Base-by-base conservation (phyloP, 164 flowering plant genomes). In the Vitis riparia region DNA sequence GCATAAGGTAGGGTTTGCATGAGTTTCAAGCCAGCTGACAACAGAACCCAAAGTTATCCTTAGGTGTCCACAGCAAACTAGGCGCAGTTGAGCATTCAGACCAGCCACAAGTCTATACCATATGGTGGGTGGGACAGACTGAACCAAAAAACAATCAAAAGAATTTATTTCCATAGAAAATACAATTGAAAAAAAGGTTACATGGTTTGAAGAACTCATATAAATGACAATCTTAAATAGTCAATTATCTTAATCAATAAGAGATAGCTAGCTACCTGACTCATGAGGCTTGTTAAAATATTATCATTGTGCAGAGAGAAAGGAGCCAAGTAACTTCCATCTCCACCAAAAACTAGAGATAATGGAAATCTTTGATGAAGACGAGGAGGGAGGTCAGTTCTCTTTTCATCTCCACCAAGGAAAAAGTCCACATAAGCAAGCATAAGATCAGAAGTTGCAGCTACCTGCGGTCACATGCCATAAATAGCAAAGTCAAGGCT, bases 341-440 rank as follows among this genome's bases (percentile, higher is more conserved):
- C 88, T 65, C 99, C 99, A n/a, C 97, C 99, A 81, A 92, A 93
- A 47, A 87, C 68, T 62, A 95, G 62, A 51, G 84, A 78, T 85
- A 95, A 69, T 5, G 99, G 99, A 70, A 87, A 82, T 72, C 97
- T 83, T 74, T 95, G 97, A 71, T 76, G 80, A 70, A 95, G 93
- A 19, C 81, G 83, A 74, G 97, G 94, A 77, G 97, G 98, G 71
- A 92, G 97, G 81, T 90, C 99, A 65, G 81, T 65, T 78, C 96
- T 89, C 77, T 95, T 93, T 69, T 95, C 99, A 86, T 95, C 99
- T 62, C 98, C 99, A 16, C 99, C 98, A 64, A 92, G 96, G 78
- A 89, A 95, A 72, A 95, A 93, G 75, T 95, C 99, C 65, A 93
- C 78, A 77, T 89, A 89, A 9, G 89, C 99, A 55, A 95, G 87